These are phyloP conservation scores for Jaltomata sinuosa DNA, from an alignment of 257 asterid species.

Conservation along the genomic window DNA sequence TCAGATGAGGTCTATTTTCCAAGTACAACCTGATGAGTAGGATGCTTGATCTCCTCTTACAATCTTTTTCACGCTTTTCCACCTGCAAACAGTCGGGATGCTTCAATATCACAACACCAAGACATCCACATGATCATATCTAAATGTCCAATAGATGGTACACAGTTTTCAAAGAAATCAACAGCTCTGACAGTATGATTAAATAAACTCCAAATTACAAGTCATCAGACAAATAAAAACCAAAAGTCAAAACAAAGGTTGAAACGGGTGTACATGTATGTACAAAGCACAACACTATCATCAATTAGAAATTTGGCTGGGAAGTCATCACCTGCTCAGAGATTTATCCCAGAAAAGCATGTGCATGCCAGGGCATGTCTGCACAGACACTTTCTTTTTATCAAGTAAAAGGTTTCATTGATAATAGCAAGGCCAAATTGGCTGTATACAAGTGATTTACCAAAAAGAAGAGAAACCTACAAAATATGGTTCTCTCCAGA, in stretches of 20 bases:
- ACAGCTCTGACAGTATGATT: not conserved
- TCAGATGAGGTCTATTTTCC: slow-evolving; percentile 72
- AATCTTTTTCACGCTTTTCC: slow-evolving; percentile 84
- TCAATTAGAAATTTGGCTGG: not conserved
- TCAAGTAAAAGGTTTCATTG: not conserved
- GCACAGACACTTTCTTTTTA: not conserved
- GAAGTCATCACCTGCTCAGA: not conserved
- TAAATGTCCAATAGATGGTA: not conserved
- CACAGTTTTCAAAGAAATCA: slow-evolving; percentile 3
- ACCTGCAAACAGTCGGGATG: slow-evolving; percentile 40
- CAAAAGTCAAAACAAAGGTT: not conserved
- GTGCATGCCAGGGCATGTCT: not conserved
- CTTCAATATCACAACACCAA: slow-evolving; percentile 9
- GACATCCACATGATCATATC: slow-evolving; percentile 1
- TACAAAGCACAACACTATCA: not conserved
- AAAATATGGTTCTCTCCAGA: not conserved
- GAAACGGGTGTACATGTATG: not conserved
- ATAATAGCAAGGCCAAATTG: not conserved
- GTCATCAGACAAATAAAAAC: not conserved
- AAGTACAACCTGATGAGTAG: slow-evolving; percentile 67
- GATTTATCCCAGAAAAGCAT: not conserved
- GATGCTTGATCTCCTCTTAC: slow-evolving; percentile 57
- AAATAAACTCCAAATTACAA: not conserved
- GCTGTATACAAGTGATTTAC: not conserved
- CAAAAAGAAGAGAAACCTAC: not conserved